phyloP scores from a whole-genome alignment of 768 basidiomycete genomes.

The Agaricus subrufescens region DNA sequence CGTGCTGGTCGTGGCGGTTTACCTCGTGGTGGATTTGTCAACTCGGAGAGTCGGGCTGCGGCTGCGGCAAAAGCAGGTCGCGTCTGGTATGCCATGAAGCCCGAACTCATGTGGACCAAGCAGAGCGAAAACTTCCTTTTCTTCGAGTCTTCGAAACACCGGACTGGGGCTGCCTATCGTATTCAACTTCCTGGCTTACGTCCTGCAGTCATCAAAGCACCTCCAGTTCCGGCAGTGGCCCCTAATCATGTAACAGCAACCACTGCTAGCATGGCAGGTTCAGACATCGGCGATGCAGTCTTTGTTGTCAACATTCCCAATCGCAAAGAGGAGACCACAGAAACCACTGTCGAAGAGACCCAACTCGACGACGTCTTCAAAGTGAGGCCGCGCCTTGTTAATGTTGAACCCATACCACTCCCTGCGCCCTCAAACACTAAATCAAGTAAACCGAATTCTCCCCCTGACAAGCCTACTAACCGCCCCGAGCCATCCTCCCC shows the following conservation, averaged over 20 bases:
- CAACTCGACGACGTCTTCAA: constrained; percentile 54
- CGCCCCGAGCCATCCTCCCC: background rate
- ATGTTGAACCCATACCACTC: constrained; percentile 28
- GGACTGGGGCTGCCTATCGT: constrained; percentile 51
- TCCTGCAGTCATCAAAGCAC: constrained; percentile 38
- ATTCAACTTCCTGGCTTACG: constrained; percentile 57
- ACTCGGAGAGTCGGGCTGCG: constrained; percentile 10
- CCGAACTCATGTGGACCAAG: constrained; percentile 81
- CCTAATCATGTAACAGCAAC: constrained; percentile 14
- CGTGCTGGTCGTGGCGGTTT: constrained; percentile 46
- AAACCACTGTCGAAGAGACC: constrained; percentile 11
- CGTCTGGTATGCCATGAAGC: constrained; percentile 71
- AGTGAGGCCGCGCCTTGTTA: constrained; percentile 46
- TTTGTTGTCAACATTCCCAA: constrained; percentile 56
- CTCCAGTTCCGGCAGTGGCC: constrained; percentile 16
- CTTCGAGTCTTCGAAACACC: constrained; percentile 57
- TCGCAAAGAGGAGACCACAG: constrained; percentile 31
- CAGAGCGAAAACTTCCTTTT: constrained; percentile 74
- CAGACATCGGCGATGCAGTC: constrained; percentile 39
- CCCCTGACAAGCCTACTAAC: constrained; percentile 9
- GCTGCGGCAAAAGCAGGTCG: constrained; percentile 34
- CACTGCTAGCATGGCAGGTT: constrained; percentile 18
- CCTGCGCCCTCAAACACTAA: constrained; percentile 17
- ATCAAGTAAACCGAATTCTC: constrained; percentile 12
- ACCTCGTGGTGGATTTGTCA: constrained; percentile 34